Percentiles rank a stretch among this genome's conserved stretches.
Evolutionary conservation across 148 eudicot species (phyloP).

Genomic region (Vaccinium darrowii): DNA sequence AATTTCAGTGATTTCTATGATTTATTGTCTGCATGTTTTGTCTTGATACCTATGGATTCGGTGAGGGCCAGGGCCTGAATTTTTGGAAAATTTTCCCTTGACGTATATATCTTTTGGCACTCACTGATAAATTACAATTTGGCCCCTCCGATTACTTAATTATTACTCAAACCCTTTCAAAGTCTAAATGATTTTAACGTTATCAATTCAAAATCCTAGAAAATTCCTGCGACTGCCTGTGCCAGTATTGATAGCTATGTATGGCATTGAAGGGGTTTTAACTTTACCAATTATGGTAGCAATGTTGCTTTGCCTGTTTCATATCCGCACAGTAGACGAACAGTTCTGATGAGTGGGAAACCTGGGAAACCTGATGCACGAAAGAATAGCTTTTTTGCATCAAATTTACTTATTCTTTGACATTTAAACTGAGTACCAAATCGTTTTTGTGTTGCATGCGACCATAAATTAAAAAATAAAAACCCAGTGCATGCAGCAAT

Average conservation of each 20-base stretch:
- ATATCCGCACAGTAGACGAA: neutral
- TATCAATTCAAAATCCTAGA: neutral
- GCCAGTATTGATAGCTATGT: neutral
- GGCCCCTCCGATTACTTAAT: neutral
- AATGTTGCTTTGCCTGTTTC: neutral
- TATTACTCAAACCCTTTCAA: neutral
- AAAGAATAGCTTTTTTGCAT: neutral
- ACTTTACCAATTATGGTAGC: neutral
- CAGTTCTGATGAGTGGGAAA: neutral
- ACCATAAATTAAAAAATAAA: no score
- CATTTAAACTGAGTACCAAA: no score
- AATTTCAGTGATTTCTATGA: neutral
- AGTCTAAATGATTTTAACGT: neutral
- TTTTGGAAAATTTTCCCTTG: no score
- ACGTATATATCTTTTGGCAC: neutral
- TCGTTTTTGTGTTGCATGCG: no score
- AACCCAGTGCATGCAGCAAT: neutral
- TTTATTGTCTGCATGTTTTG: neutral
- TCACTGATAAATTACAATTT: neutral
- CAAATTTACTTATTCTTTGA: neutral
- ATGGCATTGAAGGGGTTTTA: neutral
- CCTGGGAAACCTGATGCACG: slow-evolving; percentile 4
- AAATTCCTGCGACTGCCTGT: neutral
- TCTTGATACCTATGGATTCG: neutral
- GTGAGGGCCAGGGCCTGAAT: neutral